A percentile compares a stretch with the other conserved stretches of the same genome.
These are phyloP conservation scores for Paramecium biaurelia DNA, from an alignment of 73 alveolate species.

Conservation along the genomic window DNA sequence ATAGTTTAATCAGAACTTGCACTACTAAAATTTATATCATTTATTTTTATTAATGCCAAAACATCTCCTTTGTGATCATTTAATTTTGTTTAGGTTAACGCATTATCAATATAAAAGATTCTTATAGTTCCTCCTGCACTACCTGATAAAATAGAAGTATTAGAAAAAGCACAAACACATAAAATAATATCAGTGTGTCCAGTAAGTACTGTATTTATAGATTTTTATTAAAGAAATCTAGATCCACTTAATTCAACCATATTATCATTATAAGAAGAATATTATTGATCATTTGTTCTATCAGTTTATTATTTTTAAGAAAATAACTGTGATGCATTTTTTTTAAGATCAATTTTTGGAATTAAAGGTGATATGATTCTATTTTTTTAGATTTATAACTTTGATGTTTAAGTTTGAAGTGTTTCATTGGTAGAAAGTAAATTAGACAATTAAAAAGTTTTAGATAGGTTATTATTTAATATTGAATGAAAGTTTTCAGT, in stretches of 20 bases:
- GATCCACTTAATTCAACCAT: neutral
- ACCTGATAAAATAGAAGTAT: slow-evolving; percentile 14
- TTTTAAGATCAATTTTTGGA: neutral
- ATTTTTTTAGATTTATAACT: neutral
- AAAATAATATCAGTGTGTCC: slow-evolving; percentile 43
- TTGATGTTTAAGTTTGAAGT: neutral
- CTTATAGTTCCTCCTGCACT: slow-evolving; percentile 51
- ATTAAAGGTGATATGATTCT: neutral
- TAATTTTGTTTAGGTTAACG: neutral
- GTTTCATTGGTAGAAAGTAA: neutral
- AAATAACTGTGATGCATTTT: neutral
- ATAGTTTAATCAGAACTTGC: slow-evolving; percentile 59
- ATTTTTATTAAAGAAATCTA: neutral
- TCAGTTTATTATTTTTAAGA: neutral
- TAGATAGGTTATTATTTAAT: neutral
- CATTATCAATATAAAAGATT: slow-evolving; percentile 49
- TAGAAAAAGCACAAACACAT: slow-evolving; percentile 42
- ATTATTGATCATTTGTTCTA: neutral
- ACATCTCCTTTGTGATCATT: slow-evolving; percentile 55
- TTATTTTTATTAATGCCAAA: neutral
- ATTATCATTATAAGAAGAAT: neutral
- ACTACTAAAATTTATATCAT: slow-evolving; percentile 1
- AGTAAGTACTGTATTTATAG: slow-evolving; percentile 26
- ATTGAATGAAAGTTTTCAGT: neutral
- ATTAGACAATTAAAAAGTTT: neutral